Evolutionary conservation across 2,329 filamentous ascomycete genomes (phyloP).

Genomic region (Fonsecaea multimorphosa): DNA sequence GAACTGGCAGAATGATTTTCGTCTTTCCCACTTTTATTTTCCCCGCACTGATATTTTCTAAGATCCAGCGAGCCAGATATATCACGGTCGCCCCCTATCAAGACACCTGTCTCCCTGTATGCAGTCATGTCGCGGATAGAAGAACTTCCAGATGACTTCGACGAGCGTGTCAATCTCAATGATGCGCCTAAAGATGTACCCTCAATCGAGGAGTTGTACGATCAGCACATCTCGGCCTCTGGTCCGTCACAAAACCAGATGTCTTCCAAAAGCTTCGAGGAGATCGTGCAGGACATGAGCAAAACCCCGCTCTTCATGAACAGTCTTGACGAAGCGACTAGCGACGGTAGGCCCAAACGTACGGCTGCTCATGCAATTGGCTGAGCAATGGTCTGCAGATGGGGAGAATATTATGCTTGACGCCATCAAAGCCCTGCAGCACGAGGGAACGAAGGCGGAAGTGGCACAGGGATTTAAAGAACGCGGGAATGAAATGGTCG

Average conservation of each 20-base stretch:
- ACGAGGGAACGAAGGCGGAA: slow-evolving; percentile 88
- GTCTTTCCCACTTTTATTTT: slow-evolving; percentile 4
- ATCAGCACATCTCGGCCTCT: slow-evolving; percentile 28
- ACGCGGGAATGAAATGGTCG: slow-evolving; percentile 88
- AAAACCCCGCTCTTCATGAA: slow-evolving; percentile 94
- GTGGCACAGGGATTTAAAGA: slow-evolving; percentile 85
- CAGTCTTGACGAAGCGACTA: slow-evolving; percentile 70
- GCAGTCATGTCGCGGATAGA: slow-evolving; percentile 48
- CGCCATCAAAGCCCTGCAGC: slow-evolving; percentile 85
- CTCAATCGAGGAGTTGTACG: slow-evolving; percentile 38
- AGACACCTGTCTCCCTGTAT: background rate
- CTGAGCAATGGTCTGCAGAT: slow-evolving; percentile 42
- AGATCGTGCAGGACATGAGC: slow-evolving; percentile 69
- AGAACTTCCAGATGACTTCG: slow-evolving; percentile 59
- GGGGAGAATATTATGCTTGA: slow-evolving; percentile 83
- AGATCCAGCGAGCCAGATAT: background rate
- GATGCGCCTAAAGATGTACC: slow-evolving; percentile 38
- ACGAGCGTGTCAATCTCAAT: slow-evolving; percentile 54
- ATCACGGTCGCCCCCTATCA: background rate
- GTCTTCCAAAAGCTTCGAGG: slow-evolving; percentile 50
- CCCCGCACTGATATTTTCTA: slow-evolving; percentile 1
- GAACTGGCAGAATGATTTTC: background rate
- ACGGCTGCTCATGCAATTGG: slow-evolving; percentile 19
- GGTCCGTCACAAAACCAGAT: slow-evolving; percentile 43
- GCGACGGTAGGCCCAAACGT: slow-evolving; percentile 51